phyloP scores from a whole-genome alignment of 192 early-diverging fungal genomes.

The Neocallimastix lanati region DNA sequence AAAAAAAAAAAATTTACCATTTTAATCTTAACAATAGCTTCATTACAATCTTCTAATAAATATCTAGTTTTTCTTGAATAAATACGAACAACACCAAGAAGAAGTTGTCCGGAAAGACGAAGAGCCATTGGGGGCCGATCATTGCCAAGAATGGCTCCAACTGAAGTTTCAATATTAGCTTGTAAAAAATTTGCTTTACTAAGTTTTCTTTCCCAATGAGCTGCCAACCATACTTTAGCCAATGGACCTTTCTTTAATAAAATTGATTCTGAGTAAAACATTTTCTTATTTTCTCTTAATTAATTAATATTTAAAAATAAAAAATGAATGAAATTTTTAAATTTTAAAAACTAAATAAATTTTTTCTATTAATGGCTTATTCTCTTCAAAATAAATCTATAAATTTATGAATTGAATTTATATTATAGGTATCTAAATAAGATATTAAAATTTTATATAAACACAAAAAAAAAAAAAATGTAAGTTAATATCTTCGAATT shows the following conservation, averaged over 20 bases:
- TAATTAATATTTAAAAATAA: too few species aligned
- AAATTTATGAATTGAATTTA: too few species aligned
- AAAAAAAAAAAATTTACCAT: constrained; percentile 35
- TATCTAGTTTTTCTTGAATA: constrained; percentile 94
- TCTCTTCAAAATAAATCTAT: too few species aligned
- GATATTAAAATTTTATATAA: too few species aligned
- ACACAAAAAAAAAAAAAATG: too few species aligned
- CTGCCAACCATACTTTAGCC: constrained; percentile 93
- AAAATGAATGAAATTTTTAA: too few species aligned
- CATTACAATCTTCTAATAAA: constrained; percentile 91
- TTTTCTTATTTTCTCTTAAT: too few species aligned
- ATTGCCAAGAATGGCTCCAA: constrained; percentile 60
- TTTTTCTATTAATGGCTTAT: too few species aligned
- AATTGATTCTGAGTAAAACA: constrained; percentile 66
- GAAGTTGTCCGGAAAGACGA: constrained; percentile 85
- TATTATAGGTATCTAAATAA: too few species aligned
- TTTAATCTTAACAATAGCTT: constrained; percentile 86
- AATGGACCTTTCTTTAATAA: constrained; percentile 72
- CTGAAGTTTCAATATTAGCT: constrained; percentile 73
- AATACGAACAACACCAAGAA: constrained; percentile 86
- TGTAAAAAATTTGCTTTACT: constrained; percentile 85
- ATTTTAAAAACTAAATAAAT: too few species aligned
- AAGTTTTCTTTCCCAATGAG: constrained; percentile 93
- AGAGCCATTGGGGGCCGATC: constrained; percentile 78
- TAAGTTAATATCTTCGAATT: too few species aligned